Conservation (phyloP, 2,329 filamentous ascomycete genomes). For the Colletotrichum orchidophilum region DNA sequence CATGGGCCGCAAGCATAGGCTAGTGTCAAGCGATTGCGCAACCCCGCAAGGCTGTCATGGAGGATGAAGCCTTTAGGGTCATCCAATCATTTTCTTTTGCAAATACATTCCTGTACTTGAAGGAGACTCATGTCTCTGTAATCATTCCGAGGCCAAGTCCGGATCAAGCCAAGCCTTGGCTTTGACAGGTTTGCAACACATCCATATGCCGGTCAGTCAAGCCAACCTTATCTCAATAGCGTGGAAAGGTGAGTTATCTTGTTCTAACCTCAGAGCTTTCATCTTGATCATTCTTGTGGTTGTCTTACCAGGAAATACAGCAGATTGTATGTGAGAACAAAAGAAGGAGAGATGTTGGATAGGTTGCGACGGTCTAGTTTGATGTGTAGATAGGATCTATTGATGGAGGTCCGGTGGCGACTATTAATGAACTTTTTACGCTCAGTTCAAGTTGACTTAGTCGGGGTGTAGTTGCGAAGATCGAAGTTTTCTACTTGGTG, state of each 20-base stretch:
- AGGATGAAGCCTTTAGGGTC: not conserved
- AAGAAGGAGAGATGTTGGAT: no score
- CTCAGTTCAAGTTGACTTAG: no score
- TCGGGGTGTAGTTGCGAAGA: no score
- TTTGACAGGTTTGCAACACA: not conserved
- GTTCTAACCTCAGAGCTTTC: no score
- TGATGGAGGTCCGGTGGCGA: no score
- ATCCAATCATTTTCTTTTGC: not conserved
- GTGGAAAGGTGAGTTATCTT: not conserved
- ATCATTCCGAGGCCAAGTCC: not conserved
- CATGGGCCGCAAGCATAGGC: no score
- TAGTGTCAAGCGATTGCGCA: not conserved
- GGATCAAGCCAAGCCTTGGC: not conserved
- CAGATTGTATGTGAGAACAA: no score
- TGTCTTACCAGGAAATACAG: no score
- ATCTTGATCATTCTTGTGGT: not conserved
- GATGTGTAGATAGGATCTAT: no score
- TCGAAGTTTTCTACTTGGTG: no score
- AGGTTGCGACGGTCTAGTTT: no score
- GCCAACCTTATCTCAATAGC: conserved; percentile 16
- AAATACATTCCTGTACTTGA: not conserved
- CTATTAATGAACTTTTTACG: no score
- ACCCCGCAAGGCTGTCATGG: not conserved
- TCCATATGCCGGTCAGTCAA: conserved; percentile 2
- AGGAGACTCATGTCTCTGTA: not conserved